Evolutionary conservation across 2,329 filamentous ascomycete genomes (phyloP).

Genomic region (Biscogniauxia sp.): DNA sequence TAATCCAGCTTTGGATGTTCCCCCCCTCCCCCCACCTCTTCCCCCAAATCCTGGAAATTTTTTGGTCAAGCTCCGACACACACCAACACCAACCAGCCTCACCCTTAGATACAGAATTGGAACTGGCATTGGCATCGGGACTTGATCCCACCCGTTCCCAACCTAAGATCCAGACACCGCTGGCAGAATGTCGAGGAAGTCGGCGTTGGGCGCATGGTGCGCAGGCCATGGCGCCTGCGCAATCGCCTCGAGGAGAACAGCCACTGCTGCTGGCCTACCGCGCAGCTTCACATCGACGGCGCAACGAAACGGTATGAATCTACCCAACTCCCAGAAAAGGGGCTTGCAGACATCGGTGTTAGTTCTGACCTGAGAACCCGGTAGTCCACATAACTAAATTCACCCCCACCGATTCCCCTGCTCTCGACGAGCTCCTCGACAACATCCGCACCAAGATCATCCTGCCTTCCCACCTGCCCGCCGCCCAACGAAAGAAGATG

Average conservation of each 20-base stretch:
- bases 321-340: neutral
- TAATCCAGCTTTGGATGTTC: no score
- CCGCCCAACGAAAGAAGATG: slow-evolving; percentile 52
- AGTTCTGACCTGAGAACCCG: neutral
- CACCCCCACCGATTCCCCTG: slow-evolving; percentile 47
- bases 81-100: no score
- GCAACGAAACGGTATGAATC: slow-evolving; percentile 24
- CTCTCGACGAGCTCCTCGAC: slow-evolving; percentile 53
- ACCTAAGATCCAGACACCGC: neutral
- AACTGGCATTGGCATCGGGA: no score
- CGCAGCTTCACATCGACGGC: slow-evolving; percentile 30
- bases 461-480: slow-evolving; percentile 57
- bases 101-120: no score
- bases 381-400: slow-evolving; percentile 43
- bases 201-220: slow-evolving; percentile 25
- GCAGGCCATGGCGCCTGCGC: slow-evolving; percentile 26
- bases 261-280: slow-evolving; percentile 14
- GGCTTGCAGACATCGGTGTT: neutral
- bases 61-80: no score
- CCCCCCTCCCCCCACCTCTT: no score
- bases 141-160: no score
- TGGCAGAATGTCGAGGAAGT: slow-evolving; percentile 27
- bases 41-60: no score
- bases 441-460: slow-evolving; percentile 58
- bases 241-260: slow-evolving; percentile 22